Evolutionary conservation across 768 basidiomycete species (phyloP).

Genomic region (Hortiboletus flavorubellus): DNA sequence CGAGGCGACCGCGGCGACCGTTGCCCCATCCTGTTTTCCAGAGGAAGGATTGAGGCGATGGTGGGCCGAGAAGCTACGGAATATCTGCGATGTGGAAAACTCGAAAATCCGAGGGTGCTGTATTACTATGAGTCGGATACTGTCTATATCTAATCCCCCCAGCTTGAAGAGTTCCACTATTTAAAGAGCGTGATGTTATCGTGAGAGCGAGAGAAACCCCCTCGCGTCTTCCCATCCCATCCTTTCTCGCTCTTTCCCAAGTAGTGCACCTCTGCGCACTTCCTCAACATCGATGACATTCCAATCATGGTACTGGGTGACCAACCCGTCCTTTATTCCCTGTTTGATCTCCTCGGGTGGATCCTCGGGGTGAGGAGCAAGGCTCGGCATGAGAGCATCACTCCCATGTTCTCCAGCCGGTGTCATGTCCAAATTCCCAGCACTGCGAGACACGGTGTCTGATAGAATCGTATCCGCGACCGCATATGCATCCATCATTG

Average conservation of each 20-base stretch:
- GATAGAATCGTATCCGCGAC: conserved; percentile 68
- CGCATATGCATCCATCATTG: conserved; percentile 89
- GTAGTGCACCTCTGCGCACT: conserved; percentile 47
- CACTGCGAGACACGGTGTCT: conserved; percentile 41
- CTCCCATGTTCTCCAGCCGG: conserved; percentile 6
- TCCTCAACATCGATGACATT: conserved; percentile 71
- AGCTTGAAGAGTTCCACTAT: background rate
- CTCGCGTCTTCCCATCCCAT: conserved; percentile 65
- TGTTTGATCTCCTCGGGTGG: conserved; percentile 47
- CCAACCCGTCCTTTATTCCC: conserved; percentile 38
- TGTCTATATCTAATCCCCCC: conserved; percentile 2
- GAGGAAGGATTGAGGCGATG: conserved; percentile 13
- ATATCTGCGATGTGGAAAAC: background rate
- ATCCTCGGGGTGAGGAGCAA: conserved; percentile 39
- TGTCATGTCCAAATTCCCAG: conserved; percentile 7
- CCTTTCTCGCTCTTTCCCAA: conserved; percentile 73
- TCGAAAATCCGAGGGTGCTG: background rate
- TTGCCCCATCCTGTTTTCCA: conserved; percentile 31
- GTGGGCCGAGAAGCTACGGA: background rate
- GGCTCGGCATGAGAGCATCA: conserved; percentile 32
- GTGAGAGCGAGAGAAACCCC: conserved; percentile 24
- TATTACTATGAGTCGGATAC: conserved; percentile 7
- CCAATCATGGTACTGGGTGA: conserved; percentile 75
- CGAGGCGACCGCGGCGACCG: conserved; percentile 27
- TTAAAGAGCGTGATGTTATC: conserved; percentile 6